A percentile compares a stretch with the other conserved stretches of the same genome.
Conservation (phyloP, 1,284 basidiomycete genomes). For the Apiotrichum gamsii region DNA sequence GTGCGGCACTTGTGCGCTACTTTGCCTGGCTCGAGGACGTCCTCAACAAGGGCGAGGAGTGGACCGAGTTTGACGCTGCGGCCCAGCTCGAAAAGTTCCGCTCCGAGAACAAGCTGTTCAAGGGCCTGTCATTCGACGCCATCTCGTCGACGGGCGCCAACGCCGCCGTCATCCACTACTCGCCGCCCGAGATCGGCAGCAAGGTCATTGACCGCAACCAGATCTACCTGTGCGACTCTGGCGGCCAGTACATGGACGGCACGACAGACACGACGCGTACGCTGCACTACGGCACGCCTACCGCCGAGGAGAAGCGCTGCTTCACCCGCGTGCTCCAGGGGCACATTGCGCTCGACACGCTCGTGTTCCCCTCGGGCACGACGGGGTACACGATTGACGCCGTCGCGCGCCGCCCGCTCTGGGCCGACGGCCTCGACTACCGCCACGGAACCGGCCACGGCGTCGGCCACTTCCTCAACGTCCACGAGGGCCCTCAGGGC, state of each 20-base stretch:
- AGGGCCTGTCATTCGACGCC: constrained; percentile 83
- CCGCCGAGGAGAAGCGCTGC: constrained; percentile 71
- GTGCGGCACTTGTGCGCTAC: constrained; percentile 75
- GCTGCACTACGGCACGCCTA: constrained; percentile 85
- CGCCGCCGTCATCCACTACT: constrained; percentile 91
- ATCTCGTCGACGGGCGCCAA: constrained; percentile 88
- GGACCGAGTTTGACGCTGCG: constrained; percentile 78
- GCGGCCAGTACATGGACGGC: constrained; percentile 80
- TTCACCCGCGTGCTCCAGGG: constrained; percentile 69
- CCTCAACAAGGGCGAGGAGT: constrained; percentile 57
- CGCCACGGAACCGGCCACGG: constrained; percentile 87
- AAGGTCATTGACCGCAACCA: constrained; percentile 69
- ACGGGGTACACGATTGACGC: constrained; percentile 60
- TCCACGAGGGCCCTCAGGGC: constrained; percentile 89
- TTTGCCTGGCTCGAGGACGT: constrained; percentile 93
- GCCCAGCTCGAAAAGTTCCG: constrained; percentile 72
- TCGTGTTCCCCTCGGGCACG: constrained; percentile 80
- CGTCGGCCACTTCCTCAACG: constrained; percentile 85
- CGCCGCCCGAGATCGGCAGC: constrained; percentile 67
- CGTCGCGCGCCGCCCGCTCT: constrained; percentile 74
- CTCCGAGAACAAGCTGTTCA: constrained; percentile 68
- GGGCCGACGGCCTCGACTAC: constrained; percentile 78
- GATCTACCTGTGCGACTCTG: constrained; percentile 93
- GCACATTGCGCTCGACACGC: constrained; percentile 55
- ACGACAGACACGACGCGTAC: constrained; percentile 93